Percentiles rank a stretch among this genome's conserved stretches.
These are phyloP conservation scores for Athelia psychrophila DNA, from an alignment of 1,284 basidiomycete species.

Conservation along the genomic window DNA sequence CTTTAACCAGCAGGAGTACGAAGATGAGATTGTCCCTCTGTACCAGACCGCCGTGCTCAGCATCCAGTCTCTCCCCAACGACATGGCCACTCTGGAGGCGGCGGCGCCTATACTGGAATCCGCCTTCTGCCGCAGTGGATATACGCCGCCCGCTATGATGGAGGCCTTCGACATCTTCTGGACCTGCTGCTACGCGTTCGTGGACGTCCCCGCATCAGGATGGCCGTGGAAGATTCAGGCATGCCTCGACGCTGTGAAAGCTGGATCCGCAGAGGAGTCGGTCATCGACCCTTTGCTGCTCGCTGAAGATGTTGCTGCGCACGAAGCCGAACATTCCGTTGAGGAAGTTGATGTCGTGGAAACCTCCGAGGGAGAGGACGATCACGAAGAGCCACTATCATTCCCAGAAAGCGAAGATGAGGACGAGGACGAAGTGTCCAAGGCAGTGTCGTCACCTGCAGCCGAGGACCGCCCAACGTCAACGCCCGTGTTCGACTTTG, in stretches of 20 bases:
- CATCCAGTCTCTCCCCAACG: slow-evolving; percentile 42
- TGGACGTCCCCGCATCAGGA: slow-evolving; percentile 37
- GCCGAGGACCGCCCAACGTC: neutral
- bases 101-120: slow-evolving; percentile 51
- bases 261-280: slow-evolving; percentile 4
- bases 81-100: slow-evolving; percentile 33
- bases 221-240: slow-evolving; percentile 48
- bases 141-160: slow-evolving; percentile 34
- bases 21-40: slow-evolving; percentile 55
- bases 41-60: slow-evolving; percentile 55
- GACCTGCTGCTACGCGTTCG: slow-evolving; percentile 39
- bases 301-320: slow-evolving; percentile 2
- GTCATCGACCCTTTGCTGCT: slow-evolving; percentile 7
- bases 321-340: neutral
- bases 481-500: neutral
- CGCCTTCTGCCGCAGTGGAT: slow-evolving; percentile 45
- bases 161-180: slow-evolving; percentile 61
- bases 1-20: slow-evolving; percentile 52
- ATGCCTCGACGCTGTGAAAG: slow-evolving; percentile 27
- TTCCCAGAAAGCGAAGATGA: slow-evolving; percentile 3
- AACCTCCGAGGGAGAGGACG: neutral
- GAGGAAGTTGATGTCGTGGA: neutral
- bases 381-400: neutral
- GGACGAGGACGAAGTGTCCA: too few species aligned
- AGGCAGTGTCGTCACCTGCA: too few species aligned